phyloP scores from a whole-genome alignment of 139 green algal genomes.

The Tetradesmus lagerheimii region DNA sequence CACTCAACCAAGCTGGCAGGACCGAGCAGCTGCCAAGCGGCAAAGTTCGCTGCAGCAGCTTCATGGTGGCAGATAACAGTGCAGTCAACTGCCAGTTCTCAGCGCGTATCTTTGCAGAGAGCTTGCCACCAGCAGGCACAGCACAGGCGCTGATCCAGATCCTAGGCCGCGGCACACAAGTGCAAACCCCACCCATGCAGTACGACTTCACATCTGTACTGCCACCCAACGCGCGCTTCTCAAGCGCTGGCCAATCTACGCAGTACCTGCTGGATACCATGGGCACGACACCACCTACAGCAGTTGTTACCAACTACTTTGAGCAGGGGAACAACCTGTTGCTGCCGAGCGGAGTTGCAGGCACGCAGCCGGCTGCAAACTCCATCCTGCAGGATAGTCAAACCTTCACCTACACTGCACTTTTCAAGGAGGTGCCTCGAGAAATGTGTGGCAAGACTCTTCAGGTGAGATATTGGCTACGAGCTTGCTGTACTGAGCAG shows the following conservation, averaged over 20 bases:
- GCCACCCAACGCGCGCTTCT: not conserved
- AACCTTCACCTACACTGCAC: conserved; percentile 33
- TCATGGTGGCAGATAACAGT: not conserved
- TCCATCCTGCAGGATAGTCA: not conserved
- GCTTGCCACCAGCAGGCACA: not conserved
- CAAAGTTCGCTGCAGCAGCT: not conserved
- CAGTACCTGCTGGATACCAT: not conserved
- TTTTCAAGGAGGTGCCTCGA: conserved; percentile 12
- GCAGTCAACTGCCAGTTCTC: conserved; percentile 22
- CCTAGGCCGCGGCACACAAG: not conserved
- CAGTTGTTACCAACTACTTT: conserved; percentile 41
- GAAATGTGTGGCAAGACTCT: conserved; percentile 27
- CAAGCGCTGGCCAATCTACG: not conserved
- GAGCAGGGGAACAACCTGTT: not conserved
- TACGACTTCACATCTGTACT: conserved; percentile 16
- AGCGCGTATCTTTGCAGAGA: not conserved
- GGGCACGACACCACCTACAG: not conserved
- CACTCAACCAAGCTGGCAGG: not conserved
- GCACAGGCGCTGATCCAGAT: conserved; percentile 26
- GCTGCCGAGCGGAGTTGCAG: not conserved
- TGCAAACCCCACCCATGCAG: conserved; percentile 4
- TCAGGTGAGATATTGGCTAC: not conserved
- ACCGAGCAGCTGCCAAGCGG: not conserved
- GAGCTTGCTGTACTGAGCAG: not conserved
- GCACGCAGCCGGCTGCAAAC: conserved; percentile 3